Evolutionary conservation across 2,329 filamentous ascomycete species (phyloP).

Genomic region (Helicocarpus griseus): DNA sequence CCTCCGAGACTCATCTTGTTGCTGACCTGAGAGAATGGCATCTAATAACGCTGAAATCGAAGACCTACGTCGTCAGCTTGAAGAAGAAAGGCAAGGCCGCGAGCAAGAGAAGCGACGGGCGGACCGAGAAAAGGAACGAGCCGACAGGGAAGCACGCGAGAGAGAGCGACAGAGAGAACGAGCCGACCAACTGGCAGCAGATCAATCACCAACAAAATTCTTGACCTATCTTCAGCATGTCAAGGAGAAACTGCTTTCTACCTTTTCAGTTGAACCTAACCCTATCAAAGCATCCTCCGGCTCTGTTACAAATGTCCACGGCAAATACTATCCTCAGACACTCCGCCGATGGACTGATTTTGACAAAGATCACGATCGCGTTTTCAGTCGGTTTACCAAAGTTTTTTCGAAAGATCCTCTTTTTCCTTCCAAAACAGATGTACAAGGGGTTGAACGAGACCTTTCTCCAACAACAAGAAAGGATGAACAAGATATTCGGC

Average conservation of each 20-base stretch:
- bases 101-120: background rate
- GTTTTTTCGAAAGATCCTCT: background rate
- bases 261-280: background rate
- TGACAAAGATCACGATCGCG: background rate
- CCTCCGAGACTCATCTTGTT: no score
- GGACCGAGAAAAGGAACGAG: background rate
- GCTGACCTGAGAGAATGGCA: no score
- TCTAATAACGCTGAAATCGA: background rate
- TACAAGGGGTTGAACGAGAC: background rate
- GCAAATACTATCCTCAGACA: slow-evolving; percentile 2
- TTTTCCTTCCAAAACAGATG: background rate
- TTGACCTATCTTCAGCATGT: background rate
- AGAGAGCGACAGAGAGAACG: background rate
- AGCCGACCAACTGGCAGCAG: background rate
- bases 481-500: slow-evolving; percentile 1
- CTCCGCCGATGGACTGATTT: background rate
- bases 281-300: background rate
- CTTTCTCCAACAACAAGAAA: background rate
- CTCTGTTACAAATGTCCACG: background rate
- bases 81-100: background rate
- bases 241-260: background rate
- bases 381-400: background rate
- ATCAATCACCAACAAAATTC: background rate
- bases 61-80: background rate
- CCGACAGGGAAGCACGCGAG: background rate